phyloP scores from a whole-genome alignment of 2,329 filamentous ascomycete species.

The Aspergillus pseudotamarii region DNA sequence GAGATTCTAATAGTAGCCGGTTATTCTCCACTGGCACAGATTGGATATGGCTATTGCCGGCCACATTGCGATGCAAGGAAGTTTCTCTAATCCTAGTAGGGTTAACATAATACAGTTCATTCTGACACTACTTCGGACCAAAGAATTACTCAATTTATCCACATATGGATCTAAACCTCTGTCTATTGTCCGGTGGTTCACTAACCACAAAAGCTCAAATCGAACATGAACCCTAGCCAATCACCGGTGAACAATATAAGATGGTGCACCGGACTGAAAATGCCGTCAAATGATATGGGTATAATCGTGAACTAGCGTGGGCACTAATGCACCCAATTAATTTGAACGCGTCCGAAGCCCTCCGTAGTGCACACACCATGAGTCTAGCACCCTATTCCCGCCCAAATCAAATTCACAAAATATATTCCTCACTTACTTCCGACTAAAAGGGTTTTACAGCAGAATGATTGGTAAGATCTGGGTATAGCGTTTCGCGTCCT shows the following conservation, averaged over 20 bases:
- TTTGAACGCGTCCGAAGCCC: background rate
- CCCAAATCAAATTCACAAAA: background rate
- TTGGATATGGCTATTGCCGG: background rate
- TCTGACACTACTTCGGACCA: background rate
- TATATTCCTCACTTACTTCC: no score
- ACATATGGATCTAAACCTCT: no score
- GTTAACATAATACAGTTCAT: background rate
- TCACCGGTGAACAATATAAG: background rate
- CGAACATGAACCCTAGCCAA: background rate
- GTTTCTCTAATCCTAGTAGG: background rate
- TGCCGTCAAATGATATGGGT: background rate
- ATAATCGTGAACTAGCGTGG: background rate
- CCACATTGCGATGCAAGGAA: background rate
- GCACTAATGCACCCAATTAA: background rate
- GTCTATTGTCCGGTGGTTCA: background rate
- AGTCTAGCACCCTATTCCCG: background rate
- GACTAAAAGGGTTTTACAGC: no score
- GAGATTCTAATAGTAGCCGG: background rate
- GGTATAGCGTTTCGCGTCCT: no score
- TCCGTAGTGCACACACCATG: background rate
- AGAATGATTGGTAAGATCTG: no score
- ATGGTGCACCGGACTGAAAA: background rate
- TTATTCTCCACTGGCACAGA: background rate
- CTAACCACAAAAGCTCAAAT: background rate
- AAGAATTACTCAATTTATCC: no score